A percentile compares a stretch with the other conserved stretches of the same genome.
These are phyloP conservation scores for Camillea tinctor DNA, from an alignment of 2,329 filamentous ascomycete genomes.

Conservation along the genomic window DNA sequence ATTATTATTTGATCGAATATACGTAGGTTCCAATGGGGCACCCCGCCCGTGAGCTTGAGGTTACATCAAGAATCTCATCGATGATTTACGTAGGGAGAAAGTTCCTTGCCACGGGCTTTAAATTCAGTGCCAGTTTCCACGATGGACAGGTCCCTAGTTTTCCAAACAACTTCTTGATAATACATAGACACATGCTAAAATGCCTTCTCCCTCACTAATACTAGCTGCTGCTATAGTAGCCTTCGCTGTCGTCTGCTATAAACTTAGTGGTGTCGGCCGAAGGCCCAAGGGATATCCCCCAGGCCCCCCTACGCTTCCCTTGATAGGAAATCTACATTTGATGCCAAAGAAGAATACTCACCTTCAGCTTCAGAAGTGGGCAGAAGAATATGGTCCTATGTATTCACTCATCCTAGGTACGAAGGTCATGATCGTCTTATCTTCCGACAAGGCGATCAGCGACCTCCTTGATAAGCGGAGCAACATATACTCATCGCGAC, in stretches of 20 bases:
- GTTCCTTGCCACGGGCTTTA: background rate
- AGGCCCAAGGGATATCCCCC: constrained; percentile 41
- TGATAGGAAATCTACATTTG: constrained; percentile 52
- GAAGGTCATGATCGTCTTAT: constrained; percentile 46
- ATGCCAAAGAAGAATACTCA: constrained; percentile 43
- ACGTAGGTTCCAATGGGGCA: background rate
- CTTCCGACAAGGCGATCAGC: constrained; percentile 44
- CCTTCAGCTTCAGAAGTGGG: constrained; percentile 52
- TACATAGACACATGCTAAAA: background rate
- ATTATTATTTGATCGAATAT: background rate
- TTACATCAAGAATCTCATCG: background rate
- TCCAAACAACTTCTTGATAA: background rate
- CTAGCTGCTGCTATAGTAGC: background rate
- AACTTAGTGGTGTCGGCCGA: constrained; percentile 18
- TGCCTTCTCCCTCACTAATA: background rate
- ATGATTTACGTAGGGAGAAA: background rate
- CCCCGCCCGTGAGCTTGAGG: background rate
- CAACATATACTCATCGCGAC: constrained; percentile 48
- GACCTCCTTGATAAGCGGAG: constrained; percentile 52
- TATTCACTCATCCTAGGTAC: constrained; percentile 52
- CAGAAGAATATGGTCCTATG: constrained; percentile 49
- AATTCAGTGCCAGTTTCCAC: background rate
- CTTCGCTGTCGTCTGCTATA: constrained; percentile 4
- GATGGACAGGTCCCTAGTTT: background rate
- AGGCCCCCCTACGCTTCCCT: constrained; percentile 49